Evolutionary conservation across 2,329 filamentous ascomycete species (phyloP), one percentile per base, ranked within the genome.

Genomic region (Fusarium beomiforme): DNA sequence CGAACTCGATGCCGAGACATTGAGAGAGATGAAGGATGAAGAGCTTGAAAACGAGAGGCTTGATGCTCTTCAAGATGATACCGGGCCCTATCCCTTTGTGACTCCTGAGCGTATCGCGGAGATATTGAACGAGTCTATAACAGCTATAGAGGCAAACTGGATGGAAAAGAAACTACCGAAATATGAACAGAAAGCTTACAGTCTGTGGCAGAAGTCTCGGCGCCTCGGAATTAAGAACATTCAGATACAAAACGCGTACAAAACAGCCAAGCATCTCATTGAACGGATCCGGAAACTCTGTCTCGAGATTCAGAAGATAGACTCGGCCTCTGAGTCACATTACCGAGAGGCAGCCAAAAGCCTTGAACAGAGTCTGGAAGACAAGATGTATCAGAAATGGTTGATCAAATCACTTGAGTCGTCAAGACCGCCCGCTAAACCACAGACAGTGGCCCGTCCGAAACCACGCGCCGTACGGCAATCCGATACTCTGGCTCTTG

Each of bases 321-420:
- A 83, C 33, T 93, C 90, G 87, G 78, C 80, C 14, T 87, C 82
- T 11, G 81, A 82, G 24, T 74, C 79, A 2, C 84, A 90, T 17
- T 77, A 96, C 17, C 81, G 83, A 29, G 81, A 80, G 9, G 87
- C 89, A 73, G 89, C 90, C 51, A 79, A 81, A 14, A 86, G 82
- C 37, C 81, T 97, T 59, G 90, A 95, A 64, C 82, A 84, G 8
- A 93, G 86, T 6, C 80, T 97, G 2, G 86, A 88, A 37, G 86
- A 92, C 59, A 86, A 87, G 51, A 83, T 91, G 74, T 79, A 87
- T 41, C 78, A 85, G 12, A 75, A 77, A 11, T 91, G 88, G 87
- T 77, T 83, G 6, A 81, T 87, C n/a, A 70, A 78, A 10, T 72
- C 87, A 26, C 80, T 90, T 8, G 79, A 80, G 41, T 82, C 81